Percentiles rank a stretch among this genome's conserved stretches.
These are phyloP conservation scores for Diplodia mutila DNA, from an alignment of 2,329 filamentous ascomycete genomes.

Conservation along the genomic window DNA sequence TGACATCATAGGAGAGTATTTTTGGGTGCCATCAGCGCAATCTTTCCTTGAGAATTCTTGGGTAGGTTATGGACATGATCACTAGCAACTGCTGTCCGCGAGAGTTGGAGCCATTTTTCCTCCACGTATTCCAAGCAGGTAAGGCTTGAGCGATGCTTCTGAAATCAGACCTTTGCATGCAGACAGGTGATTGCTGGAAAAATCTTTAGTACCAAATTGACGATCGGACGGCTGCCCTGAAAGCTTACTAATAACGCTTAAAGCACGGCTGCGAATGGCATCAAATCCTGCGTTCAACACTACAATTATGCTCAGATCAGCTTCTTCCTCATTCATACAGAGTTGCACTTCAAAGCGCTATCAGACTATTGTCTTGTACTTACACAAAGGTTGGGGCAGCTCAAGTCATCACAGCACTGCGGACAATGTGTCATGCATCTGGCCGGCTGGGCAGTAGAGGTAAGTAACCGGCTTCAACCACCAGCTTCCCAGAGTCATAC, in stretches of 20 bases:
- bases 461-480: background rate
- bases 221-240: background rate
- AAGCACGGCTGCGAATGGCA: background rate
- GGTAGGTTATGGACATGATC: no score
- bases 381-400: conserved; percentile 12
- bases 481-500: no score
- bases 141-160: no score
- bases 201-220: background rate
- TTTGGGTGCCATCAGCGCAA: no score
- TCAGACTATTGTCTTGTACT: background rate
- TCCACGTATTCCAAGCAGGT: background rate
- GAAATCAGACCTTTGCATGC: no score
- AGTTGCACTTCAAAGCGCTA: no score
- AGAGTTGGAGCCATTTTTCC: background rate
- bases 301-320: background rate
- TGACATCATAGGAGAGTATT: background rate
- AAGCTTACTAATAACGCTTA: background rate
- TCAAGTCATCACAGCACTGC: conserved; percentile 9
- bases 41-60: no score
- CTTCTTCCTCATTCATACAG: background rate
- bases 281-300: background rate
- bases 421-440: background rate
- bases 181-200: no score
- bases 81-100: no score
- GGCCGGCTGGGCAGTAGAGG: background rate